phyloP scores from a whole-genome alignment of 306 rosid genomes.

The Castanea sativa region DNA sequence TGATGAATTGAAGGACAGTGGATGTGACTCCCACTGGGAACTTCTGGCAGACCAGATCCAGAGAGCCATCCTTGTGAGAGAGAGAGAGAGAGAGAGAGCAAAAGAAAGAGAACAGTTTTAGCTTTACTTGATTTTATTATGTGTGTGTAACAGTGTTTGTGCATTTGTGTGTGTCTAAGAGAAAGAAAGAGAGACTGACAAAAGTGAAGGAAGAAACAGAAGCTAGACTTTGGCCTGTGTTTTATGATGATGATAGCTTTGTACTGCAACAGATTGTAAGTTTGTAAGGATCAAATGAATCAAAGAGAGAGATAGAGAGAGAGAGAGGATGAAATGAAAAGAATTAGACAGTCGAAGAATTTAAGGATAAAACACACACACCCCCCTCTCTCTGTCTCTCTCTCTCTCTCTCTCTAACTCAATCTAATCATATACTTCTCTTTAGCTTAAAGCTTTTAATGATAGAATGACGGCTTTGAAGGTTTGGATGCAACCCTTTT shows the following conservation, averaged over 20 bases:
- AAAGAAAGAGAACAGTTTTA: constrained; percentile 26
- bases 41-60: constrained; percentile 33
- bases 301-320: constrained; percentile 1
- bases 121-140: constrained; percentile 35
- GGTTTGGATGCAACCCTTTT: not conserved
- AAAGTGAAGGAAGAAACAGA: constrained; percentile 33
- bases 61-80: constrained; percentile 22
- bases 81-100: constrained; percentile 18
- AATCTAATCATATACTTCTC: not conserved
- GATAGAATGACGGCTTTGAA: constrained; percentile 16
- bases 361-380: not conserved
- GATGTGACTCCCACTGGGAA: constrained; percentile 29
- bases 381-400: not conserved
- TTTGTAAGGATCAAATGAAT: constrained; percentile 1
- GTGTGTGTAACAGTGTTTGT: constrained; percentile 37
- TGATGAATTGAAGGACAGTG: constrained; percentile 49
- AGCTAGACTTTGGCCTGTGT: constrained; percentile 14
- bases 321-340: too few relatives aligned
- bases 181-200: constrained; percentile 40
- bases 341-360: not conserved
- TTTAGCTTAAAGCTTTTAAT: not conserved
- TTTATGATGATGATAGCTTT: constrained; percentile 4
- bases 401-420: not conserved
- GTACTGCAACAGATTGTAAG: constrained; percentile 24
- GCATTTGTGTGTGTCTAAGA: constrained; percentile 14